phyloP scores from a whole-genome alignment of 2,329 filamentous ascomycete genomes.

The Trichoderma sp. region DNA sequence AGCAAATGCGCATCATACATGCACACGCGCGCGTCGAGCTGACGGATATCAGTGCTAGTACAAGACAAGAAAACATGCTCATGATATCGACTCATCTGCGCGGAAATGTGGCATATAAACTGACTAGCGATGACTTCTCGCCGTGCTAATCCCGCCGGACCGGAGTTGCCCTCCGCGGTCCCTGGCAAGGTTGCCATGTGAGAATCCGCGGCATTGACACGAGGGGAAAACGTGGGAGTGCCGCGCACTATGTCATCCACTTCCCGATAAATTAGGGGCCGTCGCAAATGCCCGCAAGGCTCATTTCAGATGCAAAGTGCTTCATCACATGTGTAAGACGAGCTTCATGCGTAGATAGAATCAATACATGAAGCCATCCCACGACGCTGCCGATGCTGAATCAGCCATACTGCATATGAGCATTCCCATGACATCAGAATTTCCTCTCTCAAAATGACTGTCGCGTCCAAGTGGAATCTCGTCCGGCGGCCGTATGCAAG shows the following conservation, averaged over 20 bases:
- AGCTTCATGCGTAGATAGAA: not conserved
- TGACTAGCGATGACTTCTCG: not conserved
- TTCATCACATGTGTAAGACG: not conserved
- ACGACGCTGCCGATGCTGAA: not conserved
- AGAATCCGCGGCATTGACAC: constrained; percentile 7
- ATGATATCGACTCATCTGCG: not conserved
- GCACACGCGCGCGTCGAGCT: not conserved
- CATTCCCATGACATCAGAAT: not conserved
- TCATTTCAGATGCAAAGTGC: not conserved
- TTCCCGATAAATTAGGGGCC: constrained; percentile 2
- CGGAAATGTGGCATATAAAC: not conserved
- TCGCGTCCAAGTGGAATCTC: not conserved
- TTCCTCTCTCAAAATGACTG: not conserved
- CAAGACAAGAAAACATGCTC: not conserved
- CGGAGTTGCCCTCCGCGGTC: constrained; percentile 6
- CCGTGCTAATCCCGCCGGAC: constrained; percentile 7
- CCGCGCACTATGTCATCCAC: not conserved
- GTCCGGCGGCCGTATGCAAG: not conserved
- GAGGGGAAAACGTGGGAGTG: constrained; percentile 6
- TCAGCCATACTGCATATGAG: not conserved
- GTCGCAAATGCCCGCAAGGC: constrained; percentile 11
- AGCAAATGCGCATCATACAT: constrained; percentile 5
- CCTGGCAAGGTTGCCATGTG: constrained; percentile 21
- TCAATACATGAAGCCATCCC: not conserved
- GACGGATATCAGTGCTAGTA: not conserved